These are phyloP conservation scores for Trichoderma cornu-damae DNA, from an alignment of 2,329 filamentous ascomycete species.

Conservation along the genomic window DNA sequence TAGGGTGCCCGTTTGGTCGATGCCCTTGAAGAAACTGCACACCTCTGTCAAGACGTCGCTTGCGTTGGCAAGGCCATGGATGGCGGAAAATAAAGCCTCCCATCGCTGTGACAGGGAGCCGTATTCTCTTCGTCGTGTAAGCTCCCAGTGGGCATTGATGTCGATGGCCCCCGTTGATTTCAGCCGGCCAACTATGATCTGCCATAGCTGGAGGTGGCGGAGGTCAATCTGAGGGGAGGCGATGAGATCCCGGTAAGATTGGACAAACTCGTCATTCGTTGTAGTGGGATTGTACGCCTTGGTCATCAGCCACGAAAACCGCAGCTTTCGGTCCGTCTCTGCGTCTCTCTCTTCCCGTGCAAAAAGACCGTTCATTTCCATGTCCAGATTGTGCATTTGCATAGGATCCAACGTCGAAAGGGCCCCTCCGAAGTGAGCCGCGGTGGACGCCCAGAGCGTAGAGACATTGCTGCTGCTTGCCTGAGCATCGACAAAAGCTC, in stretches of 20 bases:
- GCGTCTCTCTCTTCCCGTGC: constrained; percentile 10
- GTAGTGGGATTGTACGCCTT: constrained; percentile 20
- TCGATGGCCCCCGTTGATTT: constrained; percentile 16
- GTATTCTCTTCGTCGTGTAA: constrained; percentile 19
- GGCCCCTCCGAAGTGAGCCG: constrained; percentile 22
- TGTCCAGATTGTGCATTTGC: constrained; percentile 18
- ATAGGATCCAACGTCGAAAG: constrained; percentile 15
- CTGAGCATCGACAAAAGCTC: constrained; percentile 21
- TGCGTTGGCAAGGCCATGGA: constrained; percentile 6
- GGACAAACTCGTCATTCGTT: constrained; percentile 20
- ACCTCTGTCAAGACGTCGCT: constrained; percentile 19
- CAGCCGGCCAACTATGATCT: constrained; percentile 21
- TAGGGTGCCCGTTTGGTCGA: constrained; percentile 20
- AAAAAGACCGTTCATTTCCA: constrained; percentile 18
- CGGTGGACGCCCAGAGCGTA: constrained; percentile 20
- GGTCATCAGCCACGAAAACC: constrained; percentile 25
- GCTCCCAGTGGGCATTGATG: neutral
- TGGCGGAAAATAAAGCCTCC: constrained; percentile 18
- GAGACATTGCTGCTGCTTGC: constrained; percentile 21
- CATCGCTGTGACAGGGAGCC: constrained; percentile 22
- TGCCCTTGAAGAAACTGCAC: constrained; percentile 17
- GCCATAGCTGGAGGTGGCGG: constrained; percentile 24
- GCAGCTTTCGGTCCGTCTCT: constrained; percentile 16
- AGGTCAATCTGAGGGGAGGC: neutral
- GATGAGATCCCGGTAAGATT: constrained; percentile 8